Evolutionary conservation across 225 moss, liverwort and hornwort genomes (phyloP).

Genomic region (Anthoceros angustus): DNA sequence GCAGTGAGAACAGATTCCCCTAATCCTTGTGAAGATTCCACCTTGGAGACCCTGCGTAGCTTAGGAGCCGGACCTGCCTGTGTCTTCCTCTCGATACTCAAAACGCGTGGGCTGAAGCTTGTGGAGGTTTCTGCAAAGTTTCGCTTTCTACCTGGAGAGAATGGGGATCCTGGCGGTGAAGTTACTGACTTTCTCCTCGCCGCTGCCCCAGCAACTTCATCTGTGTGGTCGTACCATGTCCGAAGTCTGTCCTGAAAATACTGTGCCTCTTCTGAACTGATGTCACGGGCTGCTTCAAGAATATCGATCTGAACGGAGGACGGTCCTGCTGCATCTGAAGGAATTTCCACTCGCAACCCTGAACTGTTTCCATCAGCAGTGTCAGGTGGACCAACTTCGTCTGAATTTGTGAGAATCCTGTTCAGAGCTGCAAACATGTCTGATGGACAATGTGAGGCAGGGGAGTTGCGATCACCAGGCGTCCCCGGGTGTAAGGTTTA

Average conservation of each 20-base stretch:
- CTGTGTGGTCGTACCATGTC: constrained; percentile 32
- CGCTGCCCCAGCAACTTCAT: constrained; percentile 9
- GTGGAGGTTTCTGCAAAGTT: constrained; percentile 1
- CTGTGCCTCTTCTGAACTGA: constrained; percentile 17
- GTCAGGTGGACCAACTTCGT: not conserved
- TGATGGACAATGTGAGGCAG: not conserved
- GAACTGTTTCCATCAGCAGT: not conserved
- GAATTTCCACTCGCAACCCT: not conserved
- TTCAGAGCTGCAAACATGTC: not conserved
- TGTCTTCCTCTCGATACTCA: not conserved
- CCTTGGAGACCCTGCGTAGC: constrained; percentile 1
- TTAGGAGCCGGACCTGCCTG: not conserved
- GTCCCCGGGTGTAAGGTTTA: too few relatives aligned
- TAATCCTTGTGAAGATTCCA: not conserved
- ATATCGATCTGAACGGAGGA: not conserved
- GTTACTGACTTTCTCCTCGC: constrained; percentile 14
- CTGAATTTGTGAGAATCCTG: not conserved
- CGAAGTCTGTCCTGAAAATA: constrained; percentile 30
- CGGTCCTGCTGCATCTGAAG: not conserved
- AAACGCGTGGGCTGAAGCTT: not conserved
- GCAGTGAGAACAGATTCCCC: not conserved
- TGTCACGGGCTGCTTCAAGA: not conserved
- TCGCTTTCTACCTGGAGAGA: constrained; percentile 8
- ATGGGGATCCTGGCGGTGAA: not conserved
- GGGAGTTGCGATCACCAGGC: not conserved